Conservation (phyloP, 768 basidiomycete genomes). For the Lyophyllum semitale region DNA sequence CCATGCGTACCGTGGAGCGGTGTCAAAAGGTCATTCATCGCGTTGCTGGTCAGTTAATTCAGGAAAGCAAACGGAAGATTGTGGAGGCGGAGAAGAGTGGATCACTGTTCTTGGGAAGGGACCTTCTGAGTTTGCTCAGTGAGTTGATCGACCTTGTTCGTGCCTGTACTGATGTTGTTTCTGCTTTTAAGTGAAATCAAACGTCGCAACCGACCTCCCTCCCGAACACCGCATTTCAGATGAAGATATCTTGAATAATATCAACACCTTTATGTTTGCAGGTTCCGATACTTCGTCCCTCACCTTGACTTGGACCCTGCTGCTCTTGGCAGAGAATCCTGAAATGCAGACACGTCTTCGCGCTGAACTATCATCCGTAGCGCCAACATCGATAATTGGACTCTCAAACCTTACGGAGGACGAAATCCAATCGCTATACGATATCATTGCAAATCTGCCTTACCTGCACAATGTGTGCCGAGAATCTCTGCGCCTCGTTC, state of each 20-base stretch:
- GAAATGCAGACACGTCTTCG: slow-evolving; percentile 71
- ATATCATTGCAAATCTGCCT: slow-evolving; percentile 58
- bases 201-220: slow-evolving; percentile 69
- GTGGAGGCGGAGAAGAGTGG: slow-evolving; percentile 57
- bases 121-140: slow-evolving; percentile 79
- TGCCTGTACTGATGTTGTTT: background rate
- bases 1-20: slow-evolving; percentile 47
- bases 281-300: slow-evolving; percentile 89
- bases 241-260: slow-evolving; percentile 81
- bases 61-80: slow-evolving; percentile 78
- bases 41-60: slow-evolving; percentile 74
- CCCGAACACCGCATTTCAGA: slow-evolving; percentile 79
- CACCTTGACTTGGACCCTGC: slow-evolving; percentile 82
- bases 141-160: slow-evolving; percentile 27
- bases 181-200: slow-evolving; percentile 70
- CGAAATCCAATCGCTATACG: slow-evolving; percentile 63
- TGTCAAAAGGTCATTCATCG: slow-evolving; percentile 66
- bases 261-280: slow-evolving; percentile 90
- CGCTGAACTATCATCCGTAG: slow-evolving; percentile 57
- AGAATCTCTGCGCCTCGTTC: slow-evolving; percentile 76
- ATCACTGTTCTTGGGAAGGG: slow-evolving; percentile 59
- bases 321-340: slow-evolving; percentile 69
- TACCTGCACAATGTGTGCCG: slow-evolving; percentile 76
- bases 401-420: slow-evolving; percentile 55
- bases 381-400: slow-evolving; percentile 36